Evolutionary conservation across 805 yeast genomes (phyloP), one percentile per base, ranked within the genome.

Genomic region (Nematodospora valgi): DNA sequence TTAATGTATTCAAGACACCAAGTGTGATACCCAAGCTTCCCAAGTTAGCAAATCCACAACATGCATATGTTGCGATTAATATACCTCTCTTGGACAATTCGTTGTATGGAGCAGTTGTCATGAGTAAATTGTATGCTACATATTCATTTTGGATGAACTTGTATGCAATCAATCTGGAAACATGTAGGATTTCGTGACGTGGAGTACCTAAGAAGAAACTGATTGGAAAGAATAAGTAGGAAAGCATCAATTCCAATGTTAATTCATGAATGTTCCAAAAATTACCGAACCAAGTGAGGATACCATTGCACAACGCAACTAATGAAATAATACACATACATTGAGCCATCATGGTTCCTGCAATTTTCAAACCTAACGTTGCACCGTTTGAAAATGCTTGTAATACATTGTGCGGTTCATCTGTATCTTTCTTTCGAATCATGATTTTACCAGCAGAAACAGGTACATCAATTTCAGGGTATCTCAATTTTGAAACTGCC

Each of bases 71-170:
- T 23, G 81, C 80, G 47, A 78, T 60, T 48, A 78, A 58, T 23
- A 63, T 64, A 24, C 76, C 75, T 56, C 82, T 70, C 34, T 62
- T 56, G 23, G 75, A 62, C 68, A 78, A 54, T 29, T 54, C 48
- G 23, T 59, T 63, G 59, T 70, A 76, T 12, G 72, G 72, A 37
- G 68, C 68, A 4, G 64, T 54, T 41, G 47, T 52, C 30, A 54
- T 55, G 46, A 65, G 59, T 52, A 74, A 54, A 35, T 51, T 49
- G 51, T 60, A 78, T 23, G 78, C 83, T 23, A 74, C 79, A 46
- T 66, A 78, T 57, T 78, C 84, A 49, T 78, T 78, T 56, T 78
- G 81, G 43, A 78, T 72, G 49, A 77, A 62, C 59, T 78, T 78
- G 50, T 59, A 60, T 25, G 80, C 78, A 47, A 78, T 64, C 39